phyloP scores from a whole-genome alignment of 2,329 filamentous ascomycete species.

The Trichoderma cornu-damae region DNA sequence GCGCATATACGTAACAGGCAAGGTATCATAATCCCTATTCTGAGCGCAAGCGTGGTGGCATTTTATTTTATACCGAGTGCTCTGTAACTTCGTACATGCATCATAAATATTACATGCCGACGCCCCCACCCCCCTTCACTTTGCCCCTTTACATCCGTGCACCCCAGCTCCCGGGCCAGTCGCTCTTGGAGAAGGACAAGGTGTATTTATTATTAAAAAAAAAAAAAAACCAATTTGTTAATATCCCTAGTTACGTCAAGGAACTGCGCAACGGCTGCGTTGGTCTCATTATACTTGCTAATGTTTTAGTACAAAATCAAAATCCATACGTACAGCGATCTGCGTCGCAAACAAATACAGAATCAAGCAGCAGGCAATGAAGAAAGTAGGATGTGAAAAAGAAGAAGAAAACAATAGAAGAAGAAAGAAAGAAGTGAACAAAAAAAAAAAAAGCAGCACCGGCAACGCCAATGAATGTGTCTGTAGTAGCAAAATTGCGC shows the following conservation, averaged over 20 bases:
- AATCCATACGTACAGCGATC: conserved; percentile 18
- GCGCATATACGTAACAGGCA: no score
- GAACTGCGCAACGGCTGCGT: conserved; percentile 17
- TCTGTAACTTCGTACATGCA: not conserved
- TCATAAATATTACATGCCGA: not conserved
- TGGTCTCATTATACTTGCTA: conserved; percentile 19
- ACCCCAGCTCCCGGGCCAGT: not conserved
- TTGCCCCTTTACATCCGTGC: not conserved
- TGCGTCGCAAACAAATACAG: conserved; percentile 9
- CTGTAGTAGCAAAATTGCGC: conserved; percentile 18
- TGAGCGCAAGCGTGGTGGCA: no score
- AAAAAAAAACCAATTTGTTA: not conserved
- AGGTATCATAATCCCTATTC: no score
- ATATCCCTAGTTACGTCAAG: conserved; percentile 8
- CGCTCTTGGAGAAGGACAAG: not conserved
- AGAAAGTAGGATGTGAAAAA: conserved; percentile 13
- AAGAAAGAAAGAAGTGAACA: conserved; percentile 20
- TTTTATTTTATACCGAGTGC: no score
- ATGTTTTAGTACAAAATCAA: conserved; percentile 21
- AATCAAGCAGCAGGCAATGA: conserved; percentile 14
- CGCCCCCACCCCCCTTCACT: not conserved
- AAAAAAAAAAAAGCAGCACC: conserved; percentile 18
- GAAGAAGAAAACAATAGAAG: conserved; percentile 16
- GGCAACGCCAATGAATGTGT: conserved; percentile 19
- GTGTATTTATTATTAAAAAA: no score